Percentiles rank a stretch among this genome's conserved stretches.
Evolutionary conservation across 345 rosid species (phyloP).

Genomic region (Cardamine resedifolia): DNA sequence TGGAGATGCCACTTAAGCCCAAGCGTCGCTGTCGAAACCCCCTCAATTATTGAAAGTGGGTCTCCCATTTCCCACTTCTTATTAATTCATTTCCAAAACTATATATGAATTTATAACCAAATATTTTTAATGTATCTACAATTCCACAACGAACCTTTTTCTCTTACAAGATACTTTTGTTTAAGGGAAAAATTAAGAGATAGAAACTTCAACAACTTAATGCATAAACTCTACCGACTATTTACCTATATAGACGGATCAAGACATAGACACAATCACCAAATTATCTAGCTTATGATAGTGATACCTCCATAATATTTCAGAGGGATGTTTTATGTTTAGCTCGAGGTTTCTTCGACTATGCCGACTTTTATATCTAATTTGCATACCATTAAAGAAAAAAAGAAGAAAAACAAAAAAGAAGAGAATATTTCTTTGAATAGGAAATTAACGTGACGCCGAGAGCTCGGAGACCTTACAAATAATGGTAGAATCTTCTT

Average conservation of each 20-base stretch:
- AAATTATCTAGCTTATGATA: neutral
- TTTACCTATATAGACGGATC: neutral
- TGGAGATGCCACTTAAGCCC: conserved; percentile 42
- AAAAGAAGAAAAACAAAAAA: neutral
- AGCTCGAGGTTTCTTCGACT: conserved; percentile 1
- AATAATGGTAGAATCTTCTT: conserved; percentile 33
- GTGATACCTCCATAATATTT: neutral
- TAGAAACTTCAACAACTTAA: conserved; percentile 9
- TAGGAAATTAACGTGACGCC: conserved; percentile 35
- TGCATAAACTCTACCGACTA: conserved; percentile 17
- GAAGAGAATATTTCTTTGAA: conserved; percentile 28
- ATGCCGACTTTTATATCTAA: conserved; percentile 6
- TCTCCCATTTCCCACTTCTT: conserved; percentile 31
- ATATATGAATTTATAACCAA: conserved; percentile 2
- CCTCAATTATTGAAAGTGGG: conserved; percentile 38
- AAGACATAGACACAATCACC: conserved; percentile 2
- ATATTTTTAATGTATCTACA: conserved; percentile 8
- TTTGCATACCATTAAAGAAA: neutral
- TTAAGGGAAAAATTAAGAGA: neutral
- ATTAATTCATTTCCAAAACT: conserved; percentile 31
- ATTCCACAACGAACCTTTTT: conserved; percentile 20
- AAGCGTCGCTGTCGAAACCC: conserved; percentile 31
- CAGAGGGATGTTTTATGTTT: neutral
- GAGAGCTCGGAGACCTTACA: conserved; percentile 41
- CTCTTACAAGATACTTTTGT: conserved; percentile 4